Evolutionary conservation across 1,139 yeast genomes (phyloP).

Genomic region (Candida albicans): DNA sequence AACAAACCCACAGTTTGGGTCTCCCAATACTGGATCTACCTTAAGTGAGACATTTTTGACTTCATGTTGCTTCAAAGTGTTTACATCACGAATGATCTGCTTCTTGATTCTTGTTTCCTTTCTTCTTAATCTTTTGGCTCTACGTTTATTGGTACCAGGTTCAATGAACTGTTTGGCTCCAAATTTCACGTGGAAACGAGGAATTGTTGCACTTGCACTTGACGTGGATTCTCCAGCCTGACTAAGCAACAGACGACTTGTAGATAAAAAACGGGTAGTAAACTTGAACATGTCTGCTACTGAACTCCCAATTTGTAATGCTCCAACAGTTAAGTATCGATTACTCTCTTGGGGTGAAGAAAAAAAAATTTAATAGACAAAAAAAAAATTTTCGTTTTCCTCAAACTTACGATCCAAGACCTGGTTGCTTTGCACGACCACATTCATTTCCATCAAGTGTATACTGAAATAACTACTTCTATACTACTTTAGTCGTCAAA

Average conservation of each 20-base stretch:
- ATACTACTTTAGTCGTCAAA: too few species aligned
- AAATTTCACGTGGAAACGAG: conserved; percentile 22
- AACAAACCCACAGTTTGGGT: conserved; percentile 64
- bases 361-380: neutral
- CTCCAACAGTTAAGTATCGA: too few species aligned
- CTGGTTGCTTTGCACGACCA: too few species aligned
- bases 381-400: too few species aligned
- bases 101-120: conserved; percentile 44
- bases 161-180: conserved; percentile 37
- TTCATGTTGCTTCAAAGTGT: conserved; percentile 44
- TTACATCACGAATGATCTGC: conserved; percentile 46
- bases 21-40: conserved; percentile 81
- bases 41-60: conserved; percentile 32
- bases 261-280: conserved; percentile 22
- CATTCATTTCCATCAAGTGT: too few species aligned
- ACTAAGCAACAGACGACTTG: conserved; percentile 15
- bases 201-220: neutral
- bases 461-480: too few species aligned
- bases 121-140: conserved; percentile 37
- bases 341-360: neutral
- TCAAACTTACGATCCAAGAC: too few species aligned
- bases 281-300: conserved; percentile 18
- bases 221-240: conserved; percentile 5
- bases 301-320: too few species aligned
- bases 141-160: conserved; percentile 29